A percentile compares a stretch with the other conserved stretches of the same genome.
Evolutionary conservation across 495 filamentous ascomycete genomes (phyloP).

Genomic region (Talaromyces liani): DNA sequence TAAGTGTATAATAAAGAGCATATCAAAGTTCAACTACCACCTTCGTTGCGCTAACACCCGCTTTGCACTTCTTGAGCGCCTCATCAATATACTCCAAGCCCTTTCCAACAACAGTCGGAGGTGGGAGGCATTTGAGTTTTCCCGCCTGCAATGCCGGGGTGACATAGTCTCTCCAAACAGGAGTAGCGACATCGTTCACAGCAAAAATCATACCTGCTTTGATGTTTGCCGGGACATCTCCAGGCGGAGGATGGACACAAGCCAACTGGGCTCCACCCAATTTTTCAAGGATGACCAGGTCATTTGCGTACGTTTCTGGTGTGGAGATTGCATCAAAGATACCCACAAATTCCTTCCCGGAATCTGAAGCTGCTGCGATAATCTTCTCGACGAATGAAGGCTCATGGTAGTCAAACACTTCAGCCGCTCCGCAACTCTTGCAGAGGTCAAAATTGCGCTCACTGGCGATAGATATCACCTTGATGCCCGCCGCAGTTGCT

Average conservation of each 20-base stretch:
- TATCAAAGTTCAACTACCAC: conserved; percentile 24
- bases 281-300: conserved; percentile 23
- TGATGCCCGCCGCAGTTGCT: conserved; percentile 47
- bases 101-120: conserved; percentile 25
- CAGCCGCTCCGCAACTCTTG: conserved; percentile 44
- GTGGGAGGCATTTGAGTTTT: conserved; percentile 20
- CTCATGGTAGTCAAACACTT: conserved; percentile 52
- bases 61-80: conserved; percentile 25
- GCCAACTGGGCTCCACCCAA: conserved; percentile 28
- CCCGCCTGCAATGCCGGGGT: conserved; percentile 21
- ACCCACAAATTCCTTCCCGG: conserved; percentile 22
- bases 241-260: conserved; percentile 22
- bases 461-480: conserved; percentile 49
- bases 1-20: background rate
- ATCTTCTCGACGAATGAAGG: conserved; percentile 23
- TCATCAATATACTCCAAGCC: conserved; percentile 36
- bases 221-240: conserved; percentile 27
- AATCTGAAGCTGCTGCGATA: conserved; percentile 20
- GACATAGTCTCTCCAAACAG: conserved; percentile 33
- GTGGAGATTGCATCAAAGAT: conserved; percentile 35
- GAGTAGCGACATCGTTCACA: conserved; percentile 33
- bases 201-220: conserved; percentile 37
- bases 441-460: conserved; percentile 46
- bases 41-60: conserved; percentile 34
- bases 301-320: conserved; percentile 22